Evolutionary conservation across 129 eudicot species (phyloP).

Genomic region (Erigeron canadensis): DNA sequence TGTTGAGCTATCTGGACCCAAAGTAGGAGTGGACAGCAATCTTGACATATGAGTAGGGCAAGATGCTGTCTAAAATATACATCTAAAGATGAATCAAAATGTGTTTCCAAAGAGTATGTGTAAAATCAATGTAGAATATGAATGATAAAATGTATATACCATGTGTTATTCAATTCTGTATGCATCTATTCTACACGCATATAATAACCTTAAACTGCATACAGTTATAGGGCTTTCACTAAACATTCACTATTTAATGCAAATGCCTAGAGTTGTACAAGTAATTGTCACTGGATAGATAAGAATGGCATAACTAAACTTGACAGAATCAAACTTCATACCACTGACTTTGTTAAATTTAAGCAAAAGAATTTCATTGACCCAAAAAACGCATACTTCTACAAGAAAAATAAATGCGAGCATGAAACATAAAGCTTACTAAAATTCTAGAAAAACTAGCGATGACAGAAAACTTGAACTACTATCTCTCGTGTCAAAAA

Average conservation of each 20-base stretch:
- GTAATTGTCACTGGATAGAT: neutral
- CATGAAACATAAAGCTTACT: constrained; percentile 19
- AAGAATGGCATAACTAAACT: constrained; percentile 3
- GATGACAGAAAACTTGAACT: constrained; percentile 10
- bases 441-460: constrained; percentile 18
- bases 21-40: constrained; percentile 23
- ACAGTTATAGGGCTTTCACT: neutral
- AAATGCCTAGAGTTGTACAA: neutral
- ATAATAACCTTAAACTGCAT: neutral
- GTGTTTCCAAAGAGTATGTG: too few relatives aligned
- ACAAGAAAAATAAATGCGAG: constrained; percentile 5
- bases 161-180: too few relatives aligned
- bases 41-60: constrained; percentile 13
- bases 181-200: too few relatives aligned
- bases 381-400: constrained; percentile 14
- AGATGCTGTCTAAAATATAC: too few relatives aligned
- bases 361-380: neutral
- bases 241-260: neutral
- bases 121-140: too few relatives aligned
- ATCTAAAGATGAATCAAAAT: too few relatives aligned
- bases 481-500: constrained; percentile 26
- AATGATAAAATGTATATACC: too few relatives aligned
- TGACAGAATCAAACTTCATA: constrained; percentile 19
- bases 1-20: constrained; percentile 27
- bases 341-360: constrained; percentile 18